Evolutionary conservation across 176 grass and related monocot species (phyloP), one percentile per base, ranked within the genome.

Genomic region (Carex parvula): DNA sequence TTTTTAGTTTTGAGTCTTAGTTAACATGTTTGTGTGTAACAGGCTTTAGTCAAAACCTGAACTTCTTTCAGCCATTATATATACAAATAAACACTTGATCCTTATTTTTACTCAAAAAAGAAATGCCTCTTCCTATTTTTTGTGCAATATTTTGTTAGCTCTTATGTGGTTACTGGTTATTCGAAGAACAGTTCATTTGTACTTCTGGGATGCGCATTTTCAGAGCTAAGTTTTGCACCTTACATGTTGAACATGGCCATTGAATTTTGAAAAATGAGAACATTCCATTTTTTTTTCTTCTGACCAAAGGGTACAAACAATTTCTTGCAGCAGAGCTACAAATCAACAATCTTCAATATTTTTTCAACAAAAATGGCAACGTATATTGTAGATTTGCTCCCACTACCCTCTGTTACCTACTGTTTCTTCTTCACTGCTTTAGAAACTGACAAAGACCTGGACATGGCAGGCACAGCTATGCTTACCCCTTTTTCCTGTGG

Each of bases 301-400:
- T 30, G 21, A 74, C 44, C 46, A 54, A 54, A 24, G 2, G 44
- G 3, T 54, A 76, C 71, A 76, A 76, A 11, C 21, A 55, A 54
- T 76, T 76, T 54, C 73, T 77, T 30, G 7, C n/a, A 56, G 52
- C 13, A 77, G 11, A 77, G 48, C 50, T 18, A 77, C 50, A 77
- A 55, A 76, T 55, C 46, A 77, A 56, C 46, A 56, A 56, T 18
- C 17, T 70, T 70, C 15, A 70, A 42, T 68, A 68, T 20, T 60
- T 29, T 79, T 60, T 26, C 78, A 80, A 80, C 42, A 79, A 79
- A 52, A 53, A 79, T 69, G 14, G 20, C 70, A 24, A 52, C 77
- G 73, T 90, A 88, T 50, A 86, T 89, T 88, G 83, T 86, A 64
- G 81, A 69, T 60, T 81, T 92, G 72, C 79, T 91, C 4, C 81